These are phyloP conservation scores for Dichotomocladium elegans DNA, from an alignment of 371 early-diverging fungal genomes.

Conservation along the genomic window DNA sequence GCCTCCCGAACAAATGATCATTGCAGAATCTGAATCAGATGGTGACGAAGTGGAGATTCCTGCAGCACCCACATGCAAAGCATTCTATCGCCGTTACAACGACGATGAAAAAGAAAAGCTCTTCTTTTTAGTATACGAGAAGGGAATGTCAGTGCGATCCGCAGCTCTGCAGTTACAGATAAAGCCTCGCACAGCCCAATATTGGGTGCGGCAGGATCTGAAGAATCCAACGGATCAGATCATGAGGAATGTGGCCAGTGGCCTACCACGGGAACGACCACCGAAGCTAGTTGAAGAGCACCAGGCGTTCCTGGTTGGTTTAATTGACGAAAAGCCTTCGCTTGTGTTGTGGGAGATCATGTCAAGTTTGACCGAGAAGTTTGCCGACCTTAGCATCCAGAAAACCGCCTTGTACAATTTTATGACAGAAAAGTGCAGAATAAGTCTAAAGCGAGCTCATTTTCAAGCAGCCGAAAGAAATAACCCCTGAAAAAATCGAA, in stretches of 20 bases:
- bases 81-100: too few species aligned
- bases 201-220: too few species aligned
- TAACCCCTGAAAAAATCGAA: constrained; percentile 15
- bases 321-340: constrained; percentile 16
- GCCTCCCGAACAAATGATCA: too few species aligned
- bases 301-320: constrained; percentile 2
- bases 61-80: too few species aligned
- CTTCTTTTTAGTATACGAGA: constrained; percentile 6
- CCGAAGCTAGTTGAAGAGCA: constrained; percentile 11
- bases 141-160: constrained; percentile 2
- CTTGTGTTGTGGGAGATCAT: too few species aligned
- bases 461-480: constrained; percentile 23
- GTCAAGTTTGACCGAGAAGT: too few species aligned
- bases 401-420: constrained; percentile 15
- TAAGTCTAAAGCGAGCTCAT: constrained; percentile 16
- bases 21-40: too few species aligned
- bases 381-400: constrained; percentile 15
- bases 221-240: constrained; percentile 18
- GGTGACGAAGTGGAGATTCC: too few species aligned
- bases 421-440: constrained; percentile 19
- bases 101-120: constrained; percentile 7
- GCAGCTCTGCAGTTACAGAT: constrained; percentile 4
- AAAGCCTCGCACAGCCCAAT: constrained; percentile 8
- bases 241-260: constrained; percentile 7
- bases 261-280: constrained; percentile 12